Evolutionary conservation across 1,139 yeast genomes (phyloP).

Genomic region (Yamadazyma dushanensis): DNA sequence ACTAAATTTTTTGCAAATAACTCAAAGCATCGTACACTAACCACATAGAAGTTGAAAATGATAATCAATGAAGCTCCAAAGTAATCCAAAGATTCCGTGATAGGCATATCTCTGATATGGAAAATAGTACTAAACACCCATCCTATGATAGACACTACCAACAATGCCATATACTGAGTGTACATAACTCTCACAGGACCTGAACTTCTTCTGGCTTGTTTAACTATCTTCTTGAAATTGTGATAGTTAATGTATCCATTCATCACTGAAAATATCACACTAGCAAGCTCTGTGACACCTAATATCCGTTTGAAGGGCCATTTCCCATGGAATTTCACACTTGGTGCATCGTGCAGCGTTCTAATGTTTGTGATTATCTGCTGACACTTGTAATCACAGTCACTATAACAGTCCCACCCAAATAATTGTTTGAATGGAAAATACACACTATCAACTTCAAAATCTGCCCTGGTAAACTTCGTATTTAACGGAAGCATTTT

Average conservation of each 20-base stretch:
- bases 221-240: conserved; percentile 28
- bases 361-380: conserved; percentile 34
- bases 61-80: conserved; percentile 46
- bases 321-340: conserved; percentile 47
- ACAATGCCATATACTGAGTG: conserved; percentile 30
- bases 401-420: conserved; percentile 39
- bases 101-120: conserved; percentile 40
- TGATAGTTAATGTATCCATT: conserved; percentile 38
- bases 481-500: conserved; percentile 5
- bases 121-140: conserved; percentile 43
- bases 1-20: conserved; percentile 19
- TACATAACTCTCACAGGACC: conserved; percentile 25
- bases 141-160: conserved; percentile 34
- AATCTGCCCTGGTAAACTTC: conserved; percentile 16
- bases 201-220: conserved; percentile 25
- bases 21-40: conserved; percentile 32
- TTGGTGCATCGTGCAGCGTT: conserved; percentile 18
- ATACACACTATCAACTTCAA: conserved; percentile 15
- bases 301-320: conserved; percentile 45
- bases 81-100: conserved; percentile 45
- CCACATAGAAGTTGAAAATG: conserved; percentile 37
- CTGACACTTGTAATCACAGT: conserved; percentile 46
- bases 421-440: conserved; percentile 21
- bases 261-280: conserved; percentile 38
- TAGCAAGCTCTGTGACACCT: conserved; percentile 42